Evolutionary conservation across 176 grass and related monocot species (phyloP).

Genomic region (Cenchrus purpureus): DNA sequence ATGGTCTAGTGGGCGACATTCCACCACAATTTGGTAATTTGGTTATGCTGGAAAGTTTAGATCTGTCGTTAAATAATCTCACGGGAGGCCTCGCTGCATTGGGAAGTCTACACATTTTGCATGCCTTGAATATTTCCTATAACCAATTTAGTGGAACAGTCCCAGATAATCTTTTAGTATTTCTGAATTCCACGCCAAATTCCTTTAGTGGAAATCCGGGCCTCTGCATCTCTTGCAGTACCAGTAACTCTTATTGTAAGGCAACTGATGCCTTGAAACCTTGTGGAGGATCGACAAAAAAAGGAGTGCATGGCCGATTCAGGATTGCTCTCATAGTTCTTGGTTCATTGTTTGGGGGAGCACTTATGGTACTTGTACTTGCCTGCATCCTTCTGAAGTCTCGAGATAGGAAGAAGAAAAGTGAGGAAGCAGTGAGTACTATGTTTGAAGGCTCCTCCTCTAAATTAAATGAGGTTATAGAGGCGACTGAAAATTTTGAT

Average conservation of each 20-base stretch:
- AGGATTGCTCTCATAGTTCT: constrained; percentile 52
- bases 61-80: constrained; percentile 80
- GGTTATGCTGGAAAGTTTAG: constrained; percentile 57
- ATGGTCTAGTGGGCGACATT: constrained; percentile 60
- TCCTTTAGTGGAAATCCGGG: constrained; percentile 72
- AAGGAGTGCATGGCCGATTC: constrained; percentile 35
- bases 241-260: constrained; percentile 42
- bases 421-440: constrained; percentile 14
- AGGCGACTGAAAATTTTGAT: constrained; percentile 67
- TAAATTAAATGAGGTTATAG: constrained; percentile 55
- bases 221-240: constrained; percentile 61
- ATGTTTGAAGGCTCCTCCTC: constrained; percentile 58
- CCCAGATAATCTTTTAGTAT: constrained; percentile 54
- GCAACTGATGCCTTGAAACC: constrained; percentile 40
- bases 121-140: constrained; percentile 67
- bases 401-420: constrained; percentile 13
- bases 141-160: constrained; percentile 67
- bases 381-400: constrained; percentile 39
- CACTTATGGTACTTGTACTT: constrained; percentile 41
- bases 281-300: constrained; percentile 39
- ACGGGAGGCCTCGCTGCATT: constrained; percentile 54
- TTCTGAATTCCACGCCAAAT: constrained; percentile 57
- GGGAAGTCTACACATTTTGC: constrained; percentile 47
- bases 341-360: constrained; percentile 46
- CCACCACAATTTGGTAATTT: constrained; percentile 53